Base-by-base conservation (phyloP, 2,329 filamentous ascomycete genomes). In the Colletotrichum tofieldiae region DNA sequence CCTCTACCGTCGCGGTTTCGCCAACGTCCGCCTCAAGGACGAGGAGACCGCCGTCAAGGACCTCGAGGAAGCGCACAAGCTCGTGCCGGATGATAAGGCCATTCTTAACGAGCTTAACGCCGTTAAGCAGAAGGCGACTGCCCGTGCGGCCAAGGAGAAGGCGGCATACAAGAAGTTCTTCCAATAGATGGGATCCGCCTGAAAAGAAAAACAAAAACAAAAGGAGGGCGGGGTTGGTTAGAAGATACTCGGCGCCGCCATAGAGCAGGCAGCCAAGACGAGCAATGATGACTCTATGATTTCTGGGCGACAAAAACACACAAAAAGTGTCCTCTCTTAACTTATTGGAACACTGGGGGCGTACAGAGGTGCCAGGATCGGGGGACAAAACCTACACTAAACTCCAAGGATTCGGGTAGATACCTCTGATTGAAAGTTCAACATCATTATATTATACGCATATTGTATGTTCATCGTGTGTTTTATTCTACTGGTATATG, bases 121-220 rank as follows among this genome's bases (percentile, higher is more conserved):
- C n/a, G 91, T 96, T 64, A 97, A 95, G 89, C 92, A 92, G 85
- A 90, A 88, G 77, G 89, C 93, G 35, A 88, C 90, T 14, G 93
- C 92, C 70, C 89, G 93, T 73, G 88, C 91, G 74, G 93, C 93
- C 81, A 97, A 95, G 90, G 94, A 98, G 87, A 97, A 95, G 89
- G 94, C 93, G 77, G 93, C 92, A 7, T 97, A 96, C 81, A 93
- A 93, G 86, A 98, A 97, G 86, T 96, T 97, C 84, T 98, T 98
- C 80, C 82, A 86, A 51, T 91, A 62, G 26, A 45, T 59, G n/a
- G 59, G 61, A 32, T 39, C 23, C 47, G 23, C 3, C 6, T 45
- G 35, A 14, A 26, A 11, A 32, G 35, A n/a, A 18, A 20, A 12
- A 12, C 2, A 7, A 29, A 20, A 3, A n/a, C 4, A 6, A 6